phyloP scores from a whole-genome alignment of 352 stramenopile genomes.

The Elongisporangium undulatum region DNA sequence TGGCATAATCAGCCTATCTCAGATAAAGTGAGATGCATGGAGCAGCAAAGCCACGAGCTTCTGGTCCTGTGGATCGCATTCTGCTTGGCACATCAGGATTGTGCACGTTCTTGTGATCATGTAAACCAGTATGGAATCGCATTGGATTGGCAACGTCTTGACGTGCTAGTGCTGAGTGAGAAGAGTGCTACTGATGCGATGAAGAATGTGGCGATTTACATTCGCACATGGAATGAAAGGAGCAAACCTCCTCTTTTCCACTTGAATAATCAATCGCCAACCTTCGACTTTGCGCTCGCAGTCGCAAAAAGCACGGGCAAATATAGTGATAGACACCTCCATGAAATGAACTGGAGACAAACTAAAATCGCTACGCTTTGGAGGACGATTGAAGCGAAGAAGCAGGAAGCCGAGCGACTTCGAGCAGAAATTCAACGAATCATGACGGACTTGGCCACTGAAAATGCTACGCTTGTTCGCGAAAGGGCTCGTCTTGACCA shows the following conservation, averaged over 20 bases:
- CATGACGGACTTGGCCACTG: not conserved
- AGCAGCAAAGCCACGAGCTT: conserved; percentile 33
- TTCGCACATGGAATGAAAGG: conserved; percentile 24
- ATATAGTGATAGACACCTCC: not conserved
- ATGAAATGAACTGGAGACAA: conserved; percentile 10
- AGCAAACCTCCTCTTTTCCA: conserved; percentile 29
- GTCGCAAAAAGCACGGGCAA: conserved; percentile 9
- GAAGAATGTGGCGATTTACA: conserved; percentile 26
- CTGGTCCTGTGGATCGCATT: conserved; percentile 40
- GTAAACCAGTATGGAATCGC: conserved; percentile 34
- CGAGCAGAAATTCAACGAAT: conserved; percentile 4
- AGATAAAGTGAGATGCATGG: conserved; percentile 16
- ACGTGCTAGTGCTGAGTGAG: conserved; percentile 26
- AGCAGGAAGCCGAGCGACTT: conserved; percentile 3
- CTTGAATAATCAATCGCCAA: conserved; percentile 25
- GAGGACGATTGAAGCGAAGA: conserved; percentile 13
- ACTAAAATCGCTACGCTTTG: conserved; percentile 9
- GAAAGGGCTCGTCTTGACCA: not conserved
- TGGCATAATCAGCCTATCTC: conserved; percentile 12
- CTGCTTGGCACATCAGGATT: conserved; percentile 31
- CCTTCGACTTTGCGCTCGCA: conserved; percentile 22
- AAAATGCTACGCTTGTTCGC: not conserved
- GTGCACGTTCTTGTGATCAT: conserved; percentile 4
- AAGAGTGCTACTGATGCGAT: conserved; percentile 21
- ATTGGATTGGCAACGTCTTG: conserved; percentile 28